Conservation (phyloP, 148 eudicot genomes). For the Persicaria tinctoria region DNA sequence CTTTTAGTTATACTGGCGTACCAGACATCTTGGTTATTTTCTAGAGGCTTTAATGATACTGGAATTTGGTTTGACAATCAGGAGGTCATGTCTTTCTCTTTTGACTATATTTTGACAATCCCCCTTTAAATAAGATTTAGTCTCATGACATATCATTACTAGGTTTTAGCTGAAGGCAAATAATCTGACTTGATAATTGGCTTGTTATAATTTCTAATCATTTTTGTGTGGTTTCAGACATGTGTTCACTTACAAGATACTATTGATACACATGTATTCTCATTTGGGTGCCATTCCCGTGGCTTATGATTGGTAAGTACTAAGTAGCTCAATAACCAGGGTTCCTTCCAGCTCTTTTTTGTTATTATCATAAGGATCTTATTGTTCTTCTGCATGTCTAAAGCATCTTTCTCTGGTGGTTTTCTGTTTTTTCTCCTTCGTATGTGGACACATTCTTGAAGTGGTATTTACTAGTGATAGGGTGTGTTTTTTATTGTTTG, state of each 20-base stretch:
- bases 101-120: background rate
- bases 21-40: constrained; percentile 65
- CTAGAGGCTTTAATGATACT: constrained; percentile 78
- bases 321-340: background rate
- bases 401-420: background rate
- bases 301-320: constrained; percentile 67
- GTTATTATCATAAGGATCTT: background rate
- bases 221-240: constrained; percentile 35
- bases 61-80: constrained; percentile 73
- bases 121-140: background rate
- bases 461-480: background rate
- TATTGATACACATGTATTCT: constrained; percentile 74
- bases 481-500: too few relatives aligned
- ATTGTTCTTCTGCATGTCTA: background rate
- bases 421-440: constrained; percentile 3
- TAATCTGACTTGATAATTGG: background rate
- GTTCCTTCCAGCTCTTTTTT: background rate
- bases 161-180: constrained; percentile 8
- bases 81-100: constrained; percentile 45
- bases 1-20: constrained; percentile 76
- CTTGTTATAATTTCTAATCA: constrained; percentile 8
- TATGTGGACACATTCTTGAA: constrained; percentile 1
- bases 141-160: background rate
- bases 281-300: constrained; percentile 66
- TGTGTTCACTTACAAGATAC: constrained; percentile 77